These are phyloP conservation scores for Penicillium polonicum DNA, from an alignment of 2,329 filamentous ascomycete genomes.

Conservation along the genomic window DNA sequence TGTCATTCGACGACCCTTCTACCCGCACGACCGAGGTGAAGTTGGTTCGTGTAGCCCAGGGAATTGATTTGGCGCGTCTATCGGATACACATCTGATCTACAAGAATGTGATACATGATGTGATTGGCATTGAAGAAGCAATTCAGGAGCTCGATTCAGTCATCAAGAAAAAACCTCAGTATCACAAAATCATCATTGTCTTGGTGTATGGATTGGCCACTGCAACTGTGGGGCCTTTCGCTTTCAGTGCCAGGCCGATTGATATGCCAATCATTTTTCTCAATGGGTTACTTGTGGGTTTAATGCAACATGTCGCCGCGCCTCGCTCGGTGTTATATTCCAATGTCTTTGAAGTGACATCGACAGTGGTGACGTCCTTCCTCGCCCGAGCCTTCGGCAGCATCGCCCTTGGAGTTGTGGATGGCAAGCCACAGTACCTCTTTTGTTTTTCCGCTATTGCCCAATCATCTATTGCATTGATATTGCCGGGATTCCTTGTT, in stretches of 20 bases:
- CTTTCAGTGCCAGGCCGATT: constrained; percentile 71
- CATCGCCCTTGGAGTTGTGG: constrained; percentile 45
- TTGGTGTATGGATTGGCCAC: constrained; percentile 72
- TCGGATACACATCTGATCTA: constrained; percentile 46
- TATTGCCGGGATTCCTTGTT: constrained; percentile 66
- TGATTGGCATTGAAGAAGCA: constrained; percentile 45
- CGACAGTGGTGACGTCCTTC: constrained; percentile 65
- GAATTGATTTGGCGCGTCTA: constrained; percentile 44
- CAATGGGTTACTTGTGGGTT: constrained; percentile 69
- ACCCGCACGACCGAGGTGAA: constrained; percentile 48
- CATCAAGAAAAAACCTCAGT: constrained; percentile 56
- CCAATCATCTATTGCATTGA: constrained; percentile 68
- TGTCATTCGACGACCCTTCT: constrained; percentile 58
- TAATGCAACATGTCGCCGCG: constrained; percentile 71
- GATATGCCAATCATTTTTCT: constrained; percentile 75
- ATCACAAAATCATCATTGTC: constrained; percentile 54
- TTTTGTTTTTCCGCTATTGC: constrained; percentile 71
- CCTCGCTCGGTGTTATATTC: constrained; percentile 68
- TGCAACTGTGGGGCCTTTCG: constrained; percentile 72
- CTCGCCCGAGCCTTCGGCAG: constrained; percentile 66
- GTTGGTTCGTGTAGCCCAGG: constrained; percentile 40
- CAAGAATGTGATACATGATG: constrained; percentile 47
- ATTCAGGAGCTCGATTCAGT: constrained; percentile 51
- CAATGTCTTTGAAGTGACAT: constrained; percentile 64
- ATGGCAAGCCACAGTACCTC: constrained; percentile 38